Base-by-base conservation (phyloP, 352 stramenopile genomes). In the Pythium plurisporium region DNA sequence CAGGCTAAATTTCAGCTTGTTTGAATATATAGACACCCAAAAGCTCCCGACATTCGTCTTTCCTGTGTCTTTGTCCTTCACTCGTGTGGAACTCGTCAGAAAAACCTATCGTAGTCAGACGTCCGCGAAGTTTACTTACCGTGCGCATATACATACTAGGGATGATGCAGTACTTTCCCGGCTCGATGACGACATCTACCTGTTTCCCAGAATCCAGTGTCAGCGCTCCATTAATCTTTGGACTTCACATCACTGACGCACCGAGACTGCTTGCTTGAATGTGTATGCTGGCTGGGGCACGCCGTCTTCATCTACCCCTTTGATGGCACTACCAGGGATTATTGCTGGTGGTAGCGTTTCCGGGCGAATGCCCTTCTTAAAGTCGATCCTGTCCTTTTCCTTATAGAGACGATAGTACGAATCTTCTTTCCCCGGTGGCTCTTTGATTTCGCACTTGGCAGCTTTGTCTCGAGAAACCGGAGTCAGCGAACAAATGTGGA, bases 61-160 rank as follows among this genome's bases (percentile, higher is more conserved):
- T 1, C 81, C 77, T n/a, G 72, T 80, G 20, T 70, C 72, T 68
- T 91, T 90, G 64, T 91, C 78, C 83, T 93, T 59, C 12, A n/a
- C n/a, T n/a, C n/a, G n/a, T n/a, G n/a, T n/a, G n/a, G n/a, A n/a
- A n/a, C n/a, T n/a, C n/a, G n/a, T n/a, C n/a, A n/a, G n/a, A n/a
- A n/a, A n/a, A n/a, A n/a, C n/a, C n/a, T n/a, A n/a, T n/a, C n/a
- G n/a, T n/a, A n/a, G n/a, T n/a, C n/a, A n/a, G n/a, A n/a, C 7
- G 20, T 53, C 4, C 26, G 11, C 6, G 9, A 22, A 34, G n/a
- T 5, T 53, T 12, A 66, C 69, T 6, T 73, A 94, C 84, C 66
- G 76, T 89, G 54, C 82, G 73, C 79, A 91, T 91, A 55, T 91
- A 94, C 82, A 94, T 89, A 60, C 85, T 94, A 0, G 85, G 80